Evolutionary conservation across 306 rosid genomes (phyloP).

Genomic region (Rosa rugosa): DNA sequence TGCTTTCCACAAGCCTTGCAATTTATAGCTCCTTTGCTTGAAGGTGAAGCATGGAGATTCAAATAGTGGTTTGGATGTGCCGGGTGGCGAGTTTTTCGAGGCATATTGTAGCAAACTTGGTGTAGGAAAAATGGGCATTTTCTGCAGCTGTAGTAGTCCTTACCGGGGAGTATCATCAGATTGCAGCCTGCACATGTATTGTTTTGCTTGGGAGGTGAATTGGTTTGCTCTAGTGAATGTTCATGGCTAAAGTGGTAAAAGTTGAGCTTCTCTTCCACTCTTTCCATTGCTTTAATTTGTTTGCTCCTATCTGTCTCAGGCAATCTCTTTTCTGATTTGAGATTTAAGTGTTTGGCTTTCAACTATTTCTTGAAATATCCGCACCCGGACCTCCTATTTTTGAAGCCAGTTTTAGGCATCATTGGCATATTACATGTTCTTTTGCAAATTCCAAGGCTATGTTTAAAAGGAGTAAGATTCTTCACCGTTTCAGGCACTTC

Average conservation of each 20-base stretch:
- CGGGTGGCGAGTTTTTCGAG: slow-evolving; percentile 43
- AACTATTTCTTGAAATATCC: slow-evolving; percentile 3
- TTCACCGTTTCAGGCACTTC: neutral
- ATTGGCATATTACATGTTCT: neutral
- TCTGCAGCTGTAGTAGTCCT: slow-evolving; percentile 40
- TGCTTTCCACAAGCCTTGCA: slow-evolving; percentile 47
- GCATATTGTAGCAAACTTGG: slow-evolving; percentile 47
- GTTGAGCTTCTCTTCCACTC: slow-evolving; percentile 21
- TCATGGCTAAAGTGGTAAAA: slow-evolving; percentile 63
- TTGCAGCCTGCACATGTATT: slow-evolving; percentile 51
- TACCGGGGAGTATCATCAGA: slow-evolving; percentile 24
- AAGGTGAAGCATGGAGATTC: slow-evolving; percentile 36
- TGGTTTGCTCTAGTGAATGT: slow-evolving; percentile 42
- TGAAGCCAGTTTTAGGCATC: no score
- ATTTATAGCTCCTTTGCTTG: slow-evolving; percentile 14
- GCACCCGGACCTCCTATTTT: neutral
- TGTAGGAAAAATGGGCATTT: slow-evolving; percentile 49
- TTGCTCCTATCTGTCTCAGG: neutral
- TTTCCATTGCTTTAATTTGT: slow-evolving; percentile 27
- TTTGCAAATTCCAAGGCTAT: slow-evolving; percentile 2
- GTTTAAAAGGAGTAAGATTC: neutral
- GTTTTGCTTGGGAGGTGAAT: slow-evolving; percentile 17
- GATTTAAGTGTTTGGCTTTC: neutral
- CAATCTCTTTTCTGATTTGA: neutral
- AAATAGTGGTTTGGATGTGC: slow-evolving; percentile 47